Evolutionary conservation across 2,329 filamentous ascomycete genomes (phyloP), one percentile per base, ranked within the genome.

Genomic region (Karstenula rhodostoma): DNA sequence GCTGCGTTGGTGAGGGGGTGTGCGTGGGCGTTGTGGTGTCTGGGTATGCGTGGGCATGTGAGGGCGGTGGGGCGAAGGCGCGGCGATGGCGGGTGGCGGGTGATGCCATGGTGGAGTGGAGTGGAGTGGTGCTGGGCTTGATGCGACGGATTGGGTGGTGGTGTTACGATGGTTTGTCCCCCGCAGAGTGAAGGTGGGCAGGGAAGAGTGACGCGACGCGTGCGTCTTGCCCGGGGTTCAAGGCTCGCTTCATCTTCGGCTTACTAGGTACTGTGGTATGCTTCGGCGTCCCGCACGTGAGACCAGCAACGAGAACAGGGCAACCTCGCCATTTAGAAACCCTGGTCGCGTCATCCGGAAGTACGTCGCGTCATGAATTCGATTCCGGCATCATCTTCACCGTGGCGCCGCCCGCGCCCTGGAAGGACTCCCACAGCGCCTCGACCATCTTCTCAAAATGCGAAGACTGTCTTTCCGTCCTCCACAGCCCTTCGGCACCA

Each of bases 41-140:
- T 17, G 19, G 23, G 15, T 42, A 13, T 17, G 19, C 23, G 15
- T 42, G 7, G 4, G 55, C 22, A 13, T 44, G 48, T 8, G 54
- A 49, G 37, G 47, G 27, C 27, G 54, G 27, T 50, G 55, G 13
- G 19, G 56, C 48, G 29, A 47, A 7, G 6, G 46, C 22, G 35
- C 56, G 56, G 46, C 56, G 33, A 17, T 58, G 56, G 46, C 56
- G 47, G 37, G 40, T 40, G 33, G 17, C 7, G 17, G 10, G n/a
- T 33, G 27, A 6, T 15, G 47, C 29, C 47, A 29, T 50, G 17
- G 29, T 50, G 27, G 29, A 5, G 44, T 48, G 44, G 13, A 13
- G 19, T 13, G 7, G 19, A 22, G 19, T 23, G 43, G 40, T 23
- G 43, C 43, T 46, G 42, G 37, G n/a, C n/a, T 10, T 10, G 29